These are phyloP conservation scores for Boletus tylopilopsis DNA, from an alignment of 768 basidiomycete species.

Conservation along the genomic window DNA sequence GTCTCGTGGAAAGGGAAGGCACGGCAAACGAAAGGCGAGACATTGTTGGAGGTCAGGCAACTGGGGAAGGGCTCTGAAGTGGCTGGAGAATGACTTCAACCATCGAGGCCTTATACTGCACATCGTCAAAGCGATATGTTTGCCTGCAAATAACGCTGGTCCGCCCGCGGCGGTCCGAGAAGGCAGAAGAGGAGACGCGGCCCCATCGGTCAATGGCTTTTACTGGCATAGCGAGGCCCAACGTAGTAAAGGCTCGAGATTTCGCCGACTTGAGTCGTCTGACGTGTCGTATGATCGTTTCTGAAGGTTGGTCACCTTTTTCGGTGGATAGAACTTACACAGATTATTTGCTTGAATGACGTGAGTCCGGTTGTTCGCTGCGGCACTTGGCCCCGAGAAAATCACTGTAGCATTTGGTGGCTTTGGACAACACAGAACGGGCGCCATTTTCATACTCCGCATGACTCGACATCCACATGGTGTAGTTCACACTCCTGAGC, in stretches of 20 bases:
- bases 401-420: not conserved
- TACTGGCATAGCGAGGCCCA: not conserved
- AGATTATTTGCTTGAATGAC: no score
- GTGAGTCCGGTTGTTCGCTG: no score
- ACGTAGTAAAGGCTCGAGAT: not conserved
- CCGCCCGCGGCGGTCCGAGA: not conserved
- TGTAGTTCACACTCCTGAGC: not conserved
- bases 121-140: no score
- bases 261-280: not conserved
- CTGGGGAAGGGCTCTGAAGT: not conserved
- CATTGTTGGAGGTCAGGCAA: not conserved
- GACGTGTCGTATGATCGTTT: not conserved
- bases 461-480: no score
- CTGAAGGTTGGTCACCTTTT: not conserved
- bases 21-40: not conserved
- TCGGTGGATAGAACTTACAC: not conserved
- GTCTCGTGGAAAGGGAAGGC: no score
- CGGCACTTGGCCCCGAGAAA: not conserved
- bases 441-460: no score
- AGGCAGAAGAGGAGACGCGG: conserved; percentile 1
- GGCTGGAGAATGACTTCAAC: not conserved
- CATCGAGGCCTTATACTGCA: conserved; percentile 12
- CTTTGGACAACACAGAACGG: no score
- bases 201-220: conserved; percentile 2
- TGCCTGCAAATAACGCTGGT: not conserved